Conservation (phyloP, 805 yeast species). For the Metschnikowia lochheadii region DNA sequence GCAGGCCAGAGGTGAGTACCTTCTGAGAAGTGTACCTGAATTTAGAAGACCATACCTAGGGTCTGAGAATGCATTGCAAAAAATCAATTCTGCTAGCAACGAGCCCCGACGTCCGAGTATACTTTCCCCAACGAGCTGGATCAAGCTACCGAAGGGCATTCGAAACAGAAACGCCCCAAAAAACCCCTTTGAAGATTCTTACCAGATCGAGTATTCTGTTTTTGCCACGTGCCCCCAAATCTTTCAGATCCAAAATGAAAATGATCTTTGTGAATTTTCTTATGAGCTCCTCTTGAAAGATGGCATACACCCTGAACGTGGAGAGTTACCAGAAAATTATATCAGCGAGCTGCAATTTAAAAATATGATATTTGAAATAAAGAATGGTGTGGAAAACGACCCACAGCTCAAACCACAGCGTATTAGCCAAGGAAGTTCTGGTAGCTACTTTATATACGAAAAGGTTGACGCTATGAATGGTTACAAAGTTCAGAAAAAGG, state of each 20-base stretch:
- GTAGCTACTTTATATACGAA: conserved; percentile 54
- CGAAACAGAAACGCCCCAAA: conserved; percentile 11
- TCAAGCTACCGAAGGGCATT: conserved; percentile 5
- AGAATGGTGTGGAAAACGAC: conserved; percentile 41
- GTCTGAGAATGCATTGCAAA: not conserved
- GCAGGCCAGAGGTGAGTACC: not conserved
- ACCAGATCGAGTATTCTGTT: conserved; percentile 54
- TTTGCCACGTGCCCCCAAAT: conserved; percentile 36
- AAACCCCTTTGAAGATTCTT: conserved; percentile 11
- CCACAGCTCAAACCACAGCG: conserved; percentile 44
- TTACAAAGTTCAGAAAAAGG: conserved; percentile 33
- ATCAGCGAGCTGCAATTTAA: conserved; percentile 29
- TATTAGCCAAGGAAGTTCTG: conserved; percentile 65
- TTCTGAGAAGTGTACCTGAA: conserved; percentile 1
- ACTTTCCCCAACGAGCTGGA: conserved; percentile 29
- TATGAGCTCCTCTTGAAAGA: conserved; percentile 8
- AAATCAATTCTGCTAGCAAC: not conserved
- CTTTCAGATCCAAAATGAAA: conserved; percentile 14
- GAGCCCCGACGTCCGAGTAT: conserved; percentile 8
- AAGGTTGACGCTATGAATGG: conserved; percentile 7
- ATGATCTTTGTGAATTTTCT: conserved; percentile 18
- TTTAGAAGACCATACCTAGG: not conserved
- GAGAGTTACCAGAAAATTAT: conserved; percentile 23
- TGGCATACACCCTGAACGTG: conserved; percentile 8
- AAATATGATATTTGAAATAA: conserved; percentile 39